Conservation (phyloP, 1,284 basidiomycete genomes). For the Marasmius sp. region DNA sequence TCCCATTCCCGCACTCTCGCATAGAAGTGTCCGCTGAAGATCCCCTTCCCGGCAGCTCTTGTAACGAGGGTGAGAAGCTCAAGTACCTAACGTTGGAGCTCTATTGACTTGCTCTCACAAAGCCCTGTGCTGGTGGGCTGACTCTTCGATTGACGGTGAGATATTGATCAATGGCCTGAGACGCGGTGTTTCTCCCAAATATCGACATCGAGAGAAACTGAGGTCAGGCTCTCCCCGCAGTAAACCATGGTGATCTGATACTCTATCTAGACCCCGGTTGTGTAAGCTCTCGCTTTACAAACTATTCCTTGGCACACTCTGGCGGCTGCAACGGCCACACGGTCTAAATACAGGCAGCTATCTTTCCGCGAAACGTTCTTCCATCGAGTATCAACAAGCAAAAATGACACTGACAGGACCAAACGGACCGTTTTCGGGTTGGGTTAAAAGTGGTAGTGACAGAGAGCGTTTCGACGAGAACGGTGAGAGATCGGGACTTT, state of each 20-base stretch:
- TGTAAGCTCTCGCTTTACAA: slow-evolving; percentile 50
- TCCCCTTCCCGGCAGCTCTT: slow-evolving; percentile 39
- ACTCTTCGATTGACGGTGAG: slow-evolving; percentile 44
- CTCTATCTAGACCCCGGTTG: slow-evolving; percentile 42
- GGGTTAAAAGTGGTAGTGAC: slow-evolving; percentile 52
- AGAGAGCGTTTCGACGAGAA: slow-evolving; percentile 51
- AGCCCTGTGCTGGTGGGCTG: slow-evolving; percentile 75
- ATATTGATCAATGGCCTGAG: slow-evolving; percentile 76
- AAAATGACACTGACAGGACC: slow-evolving; percentile 45
- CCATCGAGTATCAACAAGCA: slow-evolving; percentile 43
- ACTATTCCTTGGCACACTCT: neutral
- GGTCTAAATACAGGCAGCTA: neutral
- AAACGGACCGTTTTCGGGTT: slow-evolving; percentile 53
- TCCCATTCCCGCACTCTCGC: slow-evolving; percentile 62
- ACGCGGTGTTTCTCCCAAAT: slow-evolving; percentile 72
- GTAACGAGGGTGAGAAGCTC: slow-evolving; percentile 60
- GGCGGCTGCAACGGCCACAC: neutral
- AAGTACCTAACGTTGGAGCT: neutral
- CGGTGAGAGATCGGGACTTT: neutral
- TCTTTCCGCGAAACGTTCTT: slow-evolving; percentile 31
- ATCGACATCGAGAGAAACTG: slow-evolving; percentile 58
- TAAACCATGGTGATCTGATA: neutral
- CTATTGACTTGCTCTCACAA: slow-evolving; percentile 3
- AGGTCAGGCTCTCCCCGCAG: slow-evolving; percentile 40
- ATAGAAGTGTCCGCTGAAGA: slow-evolving; percentile 28